phyloP scores from a whole-genome alignment of 257 asterid species.

The Echites panduratus region DNA sequence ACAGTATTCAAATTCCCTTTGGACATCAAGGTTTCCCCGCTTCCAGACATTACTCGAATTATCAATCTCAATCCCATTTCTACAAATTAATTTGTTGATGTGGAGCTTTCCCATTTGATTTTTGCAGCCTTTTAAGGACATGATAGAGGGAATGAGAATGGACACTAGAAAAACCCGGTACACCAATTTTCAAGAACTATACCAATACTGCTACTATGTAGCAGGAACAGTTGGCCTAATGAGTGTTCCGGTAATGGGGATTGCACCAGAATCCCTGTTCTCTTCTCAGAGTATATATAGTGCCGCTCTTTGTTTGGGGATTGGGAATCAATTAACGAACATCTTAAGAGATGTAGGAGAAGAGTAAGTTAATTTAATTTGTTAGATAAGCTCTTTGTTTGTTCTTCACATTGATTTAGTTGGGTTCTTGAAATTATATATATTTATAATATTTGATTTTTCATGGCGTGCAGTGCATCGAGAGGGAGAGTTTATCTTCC shows the following conservation, averaged over 20 bases:
- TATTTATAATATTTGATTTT: neutral
- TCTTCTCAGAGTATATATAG: slow-evolving; percentile 50
- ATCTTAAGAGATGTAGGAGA: slow-evolving; percentile 85
- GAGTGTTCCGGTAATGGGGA: slow-evolving; percentile 89
- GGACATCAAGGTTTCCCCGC: slow-evolving; percentile 82
- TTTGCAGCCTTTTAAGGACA: slow-evolving; percentile 69
- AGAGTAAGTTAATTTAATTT: too few relatives aligned
- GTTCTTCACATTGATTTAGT: too few relatives aligned
- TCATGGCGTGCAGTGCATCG: slow-evolving; percentile 41
- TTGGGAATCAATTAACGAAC: slow-evolving; percentile 74
- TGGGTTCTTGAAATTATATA: too few relatives aligned
- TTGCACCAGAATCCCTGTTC: slow-evolving; percentile 56
- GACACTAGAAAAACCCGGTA: slow-evolving; percentile 58
- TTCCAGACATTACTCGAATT: too few relatives aligned
- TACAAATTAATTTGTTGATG: neutral
- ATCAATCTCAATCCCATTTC: neutral
- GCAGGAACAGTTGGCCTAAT: slow-evolving; percentile 84
- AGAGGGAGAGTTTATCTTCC: slow-evolving; percentile 89
- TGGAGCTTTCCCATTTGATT: neutral
- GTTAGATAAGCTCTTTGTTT: too few relatives aligned
- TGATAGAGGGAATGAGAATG: slow-evolving; percentile 94
- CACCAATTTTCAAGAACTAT: slow-evolving; percentile 57
- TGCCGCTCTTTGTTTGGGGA: slow-evolving; percentile 58
- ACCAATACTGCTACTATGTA: slow-evolving; percentile 65
- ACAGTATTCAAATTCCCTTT: slow-evolving; percentile 61